Percentiles rank a stretch among this genome's conserved stretches.
These are phyloP conservation scores for Epichloe festucae DNA, from an alignment of 2,329 filamentous ascomycete species.

Conservation along the genomic window DNA sequence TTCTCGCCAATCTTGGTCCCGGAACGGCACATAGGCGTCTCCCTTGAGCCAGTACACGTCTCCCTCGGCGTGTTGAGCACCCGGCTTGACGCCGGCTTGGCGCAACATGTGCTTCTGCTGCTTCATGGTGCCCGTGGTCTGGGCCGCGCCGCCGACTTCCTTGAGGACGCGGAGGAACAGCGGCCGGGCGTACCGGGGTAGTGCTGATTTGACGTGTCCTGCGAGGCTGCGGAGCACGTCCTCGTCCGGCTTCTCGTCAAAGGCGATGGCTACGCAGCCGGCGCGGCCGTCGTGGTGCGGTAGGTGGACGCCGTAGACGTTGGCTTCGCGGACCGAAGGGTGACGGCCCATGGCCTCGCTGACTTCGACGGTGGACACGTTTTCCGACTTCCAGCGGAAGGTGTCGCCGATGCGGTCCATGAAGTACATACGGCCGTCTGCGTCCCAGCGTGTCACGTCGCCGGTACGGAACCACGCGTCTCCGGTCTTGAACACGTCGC, in stretches of 20 bases:
- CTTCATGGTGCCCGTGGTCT: constrained; percentile 76
- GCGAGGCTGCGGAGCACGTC: constrained; percentile 46
- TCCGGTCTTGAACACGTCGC: constrained; percentile 58
- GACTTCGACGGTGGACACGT: constrained; percentile 73
- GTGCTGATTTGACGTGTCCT: constrained; percentile 36
- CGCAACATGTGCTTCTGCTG: constrained; percentile 68
- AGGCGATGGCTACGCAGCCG: constrained; percentile 61
- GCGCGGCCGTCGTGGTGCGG: constrained; percentile 75
- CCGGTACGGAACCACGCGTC: constrained; percentile 77
- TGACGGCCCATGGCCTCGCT: constrained; percentile 60
- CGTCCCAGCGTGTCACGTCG: constrained; percentile 63
- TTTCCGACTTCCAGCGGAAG: constrained; percentile 72
- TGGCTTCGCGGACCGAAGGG: constrained; percentile 57
- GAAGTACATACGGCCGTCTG: constrained; percentile 64
- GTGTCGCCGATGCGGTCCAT: constrained; percentile 70
- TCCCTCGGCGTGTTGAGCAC: constrained; percentile 18
- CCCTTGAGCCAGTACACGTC: constrained; percentile 53
- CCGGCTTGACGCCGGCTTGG: constrained; percentile 60
- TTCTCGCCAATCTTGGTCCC: constrained; percentile 51
- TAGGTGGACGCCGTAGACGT: constrained; percentile 72
- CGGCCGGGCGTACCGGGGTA: constrained; percentile 66
- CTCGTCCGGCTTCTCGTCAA: constrained; percentile 35
- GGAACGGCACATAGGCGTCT: constrained; percentile 56
- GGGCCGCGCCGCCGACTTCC: constrained; percentile 38
- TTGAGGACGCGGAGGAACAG: constrained; percentile 60